Evolutionary conservation across 345 rosid species (phyloP), one percentile per base, ranked within the genome.

Genomic region (Schrenkiella parvula): DNA sequence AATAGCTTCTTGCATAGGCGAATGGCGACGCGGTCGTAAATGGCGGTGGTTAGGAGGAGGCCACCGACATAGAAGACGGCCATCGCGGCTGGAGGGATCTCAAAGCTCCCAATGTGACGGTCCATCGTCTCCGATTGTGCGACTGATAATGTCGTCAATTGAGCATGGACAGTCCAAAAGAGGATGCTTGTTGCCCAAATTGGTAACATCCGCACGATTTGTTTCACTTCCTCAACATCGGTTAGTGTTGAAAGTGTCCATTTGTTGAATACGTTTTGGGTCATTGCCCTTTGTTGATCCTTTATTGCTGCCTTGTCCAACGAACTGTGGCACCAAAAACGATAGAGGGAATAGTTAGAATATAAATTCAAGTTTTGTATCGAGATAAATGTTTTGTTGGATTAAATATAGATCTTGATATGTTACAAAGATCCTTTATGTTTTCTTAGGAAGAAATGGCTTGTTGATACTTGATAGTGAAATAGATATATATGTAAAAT

Each of bases 151-250:
- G 99, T 95, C 5, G 97, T 87, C 85, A 91, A 80, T 51, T 95
- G 99, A 9, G 99, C 99, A 46, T 95, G 89, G 55, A 91, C 85
- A n/a, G 97, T 88, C 99, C 99, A 91, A 68, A 95, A 95, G 38
- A 91, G 85, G 14, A 95, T 82, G 15, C 83, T 87, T 31, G 99
- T 91, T 52, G 89, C 93, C 99, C 99, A 95, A 14, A 91, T 81
- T 5, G 99, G 99, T 62, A 95, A 41, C 99, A 95, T 95, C 15
- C 96, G 70, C 2, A 95, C 11, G 54, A 95, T 88, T 78, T 88
- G 31, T 83, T 95, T 95, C 58, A 95, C 99, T 75, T 95, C 99
- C 46, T 95, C 99, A 3, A 88, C 96, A 55, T 95, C 99, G 5
- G 96, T 88, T 64, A 91, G 55, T 76, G 99, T 95, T 29, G 95